Percentiles rank a stretch among this genome's conserved stretches.
phyloP scores from a whole-genome alignment of 768 basidiomycete species.

The Boletus sp. region DNA sequence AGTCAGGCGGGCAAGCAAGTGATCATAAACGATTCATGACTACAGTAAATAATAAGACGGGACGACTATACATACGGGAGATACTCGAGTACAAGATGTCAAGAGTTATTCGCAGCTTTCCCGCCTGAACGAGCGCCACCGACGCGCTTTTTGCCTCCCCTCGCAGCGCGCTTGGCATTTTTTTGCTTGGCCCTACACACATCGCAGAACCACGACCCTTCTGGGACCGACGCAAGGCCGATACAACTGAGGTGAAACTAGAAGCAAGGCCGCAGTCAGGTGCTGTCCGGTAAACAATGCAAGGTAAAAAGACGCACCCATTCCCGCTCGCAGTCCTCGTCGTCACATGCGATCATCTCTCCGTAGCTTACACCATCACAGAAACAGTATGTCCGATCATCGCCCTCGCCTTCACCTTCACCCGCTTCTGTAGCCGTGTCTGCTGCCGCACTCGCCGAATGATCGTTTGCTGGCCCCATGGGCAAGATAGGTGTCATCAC shows the following conservation, averaged over 20 bases:
- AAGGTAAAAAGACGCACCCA: constrained; percentile 60
- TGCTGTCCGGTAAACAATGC: not conserved
- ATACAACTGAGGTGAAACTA: constrained; percentile 83
- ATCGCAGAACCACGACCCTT: constrained; percentile 76
- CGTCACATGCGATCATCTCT: constrained; percentile 95
- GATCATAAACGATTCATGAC: constrained; percentile 3
- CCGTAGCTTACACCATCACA: constrained; percentile 85
- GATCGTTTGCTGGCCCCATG: constrained; percentile 29
- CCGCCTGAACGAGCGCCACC: constrained; percentile 30
- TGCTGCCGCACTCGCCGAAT: constrained; percentile 35
- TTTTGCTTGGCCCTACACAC: constrained; percentile 56
- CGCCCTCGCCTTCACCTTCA: constrained; percentile 51
- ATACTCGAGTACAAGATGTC: constrained; percentile 8
- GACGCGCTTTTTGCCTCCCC: constrained; percentile 52
- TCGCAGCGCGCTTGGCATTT: constrained; percentile 45
- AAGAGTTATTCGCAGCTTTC: constrained; percentile 31
- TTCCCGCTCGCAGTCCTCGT: constrained; percentile 73
- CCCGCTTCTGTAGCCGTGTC: constrained; percentile 44
- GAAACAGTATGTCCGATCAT: constrained; percentile 74
- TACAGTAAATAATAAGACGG: constrained; percentile 25
- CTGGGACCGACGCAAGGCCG: constrained; percentile 60
- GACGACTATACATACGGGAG: constrained; percentile 13
- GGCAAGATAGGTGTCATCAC: constrained; percentile 25
- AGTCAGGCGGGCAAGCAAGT: too few species aligned
- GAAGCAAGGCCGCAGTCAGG: constrained; percentile 10